A percentile compares a stretch with the other conserved stretches of the same genome.
These are phyloP conservation scores for Saposhnikovia divaricata DNA, from an alignment of 129 eudicot genomes.

Conservation along the genomic window DNA sequence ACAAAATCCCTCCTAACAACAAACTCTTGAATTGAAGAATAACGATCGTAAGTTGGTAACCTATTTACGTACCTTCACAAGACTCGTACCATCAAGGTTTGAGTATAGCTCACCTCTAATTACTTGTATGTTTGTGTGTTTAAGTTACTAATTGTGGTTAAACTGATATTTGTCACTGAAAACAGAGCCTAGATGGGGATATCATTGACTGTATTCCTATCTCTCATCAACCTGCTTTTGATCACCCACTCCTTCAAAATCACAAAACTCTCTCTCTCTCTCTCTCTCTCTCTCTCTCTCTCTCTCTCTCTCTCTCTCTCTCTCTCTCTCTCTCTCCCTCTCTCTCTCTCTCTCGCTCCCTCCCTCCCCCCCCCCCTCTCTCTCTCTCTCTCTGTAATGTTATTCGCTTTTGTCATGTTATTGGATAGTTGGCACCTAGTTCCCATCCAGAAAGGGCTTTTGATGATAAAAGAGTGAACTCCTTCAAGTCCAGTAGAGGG, in stretches of 20 bases:
- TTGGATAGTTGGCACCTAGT: conserved; percentile 50
- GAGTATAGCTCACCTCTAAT: not conserved
- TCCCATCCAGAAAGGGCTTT: conserved; percentile 59
- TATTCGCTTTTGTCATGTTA: not conserved
- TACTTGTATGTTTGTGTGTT: not conserved
- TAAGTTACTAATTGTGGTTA: not conserved
- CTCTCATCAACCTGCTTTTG: conserved; percentile 77
- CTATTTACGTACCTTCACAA: too few species aligned
- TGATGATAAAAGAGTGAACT: conserved; percentile 32
- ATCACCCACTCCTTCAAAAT: conserved; percentile 70
- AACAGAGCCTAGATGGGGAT: conserved; percentile 69
- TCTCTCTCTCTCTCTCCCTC: too few species aligned
- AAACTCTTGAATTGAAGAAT: too few species aligned
- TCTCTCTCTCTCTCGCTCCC: too few species aligned
- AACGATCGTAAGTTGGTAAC: too few species aligned
- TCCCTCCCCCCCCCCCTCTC: too few species aligned
- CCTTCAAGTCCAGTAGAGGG: conserved; percentile 10
- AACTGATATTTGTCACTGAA: not conserved
- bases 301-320: too few species aligned
- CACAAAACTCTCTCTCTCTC: conserved; percentile 25
- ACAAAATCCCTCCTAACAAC: too few species aligned
- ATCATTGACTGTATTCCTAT: conserved; percentile 65
- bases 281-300: too few species aligned
- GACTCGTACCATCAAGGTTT: conserved; percentile 50
- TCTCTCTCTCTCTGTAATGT: too few species aligned